A percentile compares a stretch with the other conserved stretches of the same genome.
phyloP scores from a whole-genome alignment of 768 basidiomycete genomes.

The Boletus pseudopeckii region DNA sequence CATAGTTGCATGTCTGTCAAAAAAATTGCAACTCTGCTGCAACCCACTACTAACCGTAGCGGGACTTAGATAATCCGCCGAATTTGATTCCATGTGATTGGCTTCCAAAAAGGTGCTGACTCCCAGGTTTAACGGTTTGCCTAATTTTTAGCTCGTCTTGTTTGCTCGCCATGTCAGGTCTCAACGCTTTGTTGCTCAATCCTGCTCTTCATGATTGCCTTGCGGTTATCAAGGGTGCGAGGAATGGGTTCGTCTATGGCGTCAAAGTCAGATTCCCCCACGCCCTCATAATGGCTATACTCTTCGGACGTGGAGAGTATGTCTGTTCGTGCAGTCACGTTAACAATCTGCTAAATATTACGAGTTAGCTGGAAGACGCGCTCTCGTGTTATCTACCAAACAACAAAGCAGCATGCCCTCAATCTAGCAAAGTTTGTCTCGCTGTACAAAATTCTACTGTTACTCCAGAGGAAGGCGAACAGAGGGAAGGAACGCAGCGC shows the following conservation, averaged over 20 bases:
- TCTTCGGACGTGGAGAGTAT: conserved; percentile 90
- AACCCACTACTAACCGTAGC: no score
- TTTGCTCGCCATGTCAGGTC: conserved; percentile 20
- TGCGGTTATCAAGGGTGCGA: conserved; percentile 90
- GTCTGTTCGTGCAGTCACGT: conserved; percentile 30
- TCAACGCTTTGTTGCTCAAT: conserved; percentile 37
- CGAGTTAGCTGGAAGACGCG: conserved; percentile 67
- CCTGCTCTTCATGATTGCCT: conserved; percentile 88
- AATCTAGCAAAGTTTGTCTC: conserved; percentile 95
- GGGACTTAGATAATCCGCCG: not conserved
- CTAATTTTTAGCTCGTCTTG: not conserved
- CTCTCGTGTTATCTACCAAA: conserved; percentile 63
- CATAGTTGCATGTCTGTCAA: no score
- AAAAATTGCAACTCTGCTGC: no score
- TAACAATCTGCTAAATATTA: conserved; percentile 6
- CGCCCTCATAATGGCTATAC: conserved; percentile 92
- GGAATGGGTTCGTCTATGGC: conserved; percentile 87
- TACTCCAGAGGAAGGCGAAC: conserved; percentile 79
- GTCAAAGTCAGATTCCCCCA: conserved; percentile 93
- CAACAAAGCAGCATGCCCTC: conserved; percentile 86
- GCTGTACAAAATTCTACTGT: conserved; percentile 81
- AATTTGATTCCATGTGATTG: conserved; percentile 27
- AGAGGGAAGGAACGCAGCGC: conserved; percentile 74
- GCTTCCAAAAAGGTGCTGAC: not conserved
- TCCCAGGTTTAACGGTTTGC: not conserved